These are phyloP conservation scores for Leccinum insolens DNA, from an alignment of 1,284 basidiomycete species.

Conservation along the genomic window DNA sequence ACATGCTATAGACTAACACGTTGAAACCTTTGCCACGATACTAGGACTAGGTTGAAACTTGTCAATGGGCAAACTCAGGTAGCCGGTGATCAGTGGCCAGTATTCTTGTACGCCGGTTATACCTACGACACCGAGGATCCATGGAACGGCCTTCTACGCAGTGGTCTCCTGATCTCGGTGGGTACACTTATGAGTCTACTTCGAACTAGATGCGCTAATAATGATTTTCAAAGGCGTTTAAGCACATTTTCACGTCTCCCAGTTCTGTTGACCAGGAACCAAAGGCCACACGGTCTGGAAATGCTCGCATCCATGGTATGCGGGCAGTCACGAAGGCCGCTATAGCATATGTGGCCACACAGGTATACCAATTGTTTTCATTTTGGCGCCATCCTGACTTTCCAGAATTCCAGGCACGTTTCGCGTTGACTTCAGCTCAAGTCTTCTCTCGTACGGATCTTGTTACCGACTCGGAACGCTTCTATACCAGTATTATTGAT, in stretches of 20 bases:
- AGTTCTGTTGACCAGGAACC: not conserved
- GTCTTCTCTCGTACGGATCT: not conserved
- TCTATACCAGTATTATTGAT: not conserved
- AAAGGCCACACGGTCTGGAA: not conserved
- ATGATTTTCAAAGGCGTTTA: not conserved
- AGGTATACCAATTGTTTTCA: not conserved
- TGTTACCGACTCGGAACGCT: not conserved
- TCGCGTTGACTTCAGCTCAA: not conserved
- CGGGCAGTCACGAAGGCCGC: not conserved
- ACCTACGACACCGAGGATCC: no score
- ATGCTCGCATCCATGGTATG: not conserved
- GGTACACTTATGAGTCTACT: not conserved
- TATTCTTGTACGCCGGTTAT: no score
- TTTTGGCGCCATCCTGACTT: not conserved
- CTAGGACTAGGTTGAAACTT: not conserved
- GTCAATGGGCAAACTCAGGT: not conserved
- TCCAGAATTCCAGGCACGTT: not conserved
- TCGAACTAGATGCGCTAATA: not conserved
- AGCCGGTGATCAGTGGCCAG: no score
- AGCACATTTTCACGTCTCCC: not conserved
- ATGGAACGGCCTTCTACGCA: no score
- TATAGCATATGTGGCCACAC: not conserved
- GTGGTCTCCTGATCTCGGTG: not conserved
- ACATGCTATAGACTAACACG: not conserved
- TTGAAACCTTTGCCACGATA: not conserved